Conservation (phyloP, 805 yeast genomes). For the Suhomyces kilbournensis region DNA sequence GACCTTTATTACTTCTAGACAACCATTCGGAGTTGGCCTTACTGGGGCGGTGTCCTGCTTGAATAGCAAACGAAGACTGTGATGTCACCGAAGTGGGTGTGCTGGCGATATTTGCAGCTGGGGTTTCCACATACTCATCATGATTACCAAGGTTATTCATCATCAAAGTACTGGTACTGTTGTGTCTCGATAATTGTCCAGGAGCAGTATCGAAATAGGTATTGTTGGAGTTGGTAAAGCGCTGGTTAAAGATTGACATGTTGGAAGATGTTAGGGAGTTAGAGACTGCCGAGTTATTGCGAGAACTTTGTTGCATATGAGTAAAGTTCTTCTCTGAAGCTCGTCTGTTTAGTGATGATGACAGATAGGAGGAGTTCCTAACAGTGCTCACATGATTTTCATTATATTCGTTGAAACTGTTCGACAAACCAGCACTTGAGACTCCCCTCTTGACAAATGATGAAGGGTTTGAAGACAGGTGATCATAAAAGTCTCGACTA, state of each 20-base stretch:
- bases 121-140: background rate
- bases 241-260: constrained; percentile 20
- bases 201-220: constrained; percentile 20
- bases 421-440: constrained; percentile 9
- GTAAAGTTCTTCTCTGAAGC: constrained; percentile 15
- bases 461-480: constrained; percentile 13
- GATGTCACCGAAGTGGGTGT: constrained; percentile 11
- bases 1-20: background rate
- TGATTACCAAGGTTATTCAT: background rate
- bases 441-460: constrained; percentile 16
- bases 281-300: constrained; percentile 2
- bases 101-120: background rate
- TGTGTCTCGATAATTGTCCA: constrained; percentile 9
- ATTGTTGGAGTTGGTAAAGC: constrained; percentile 10
- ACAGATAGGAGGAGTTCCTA: constrained; percentile 10
- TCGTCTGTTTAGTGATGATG: constrained; percentile 15
- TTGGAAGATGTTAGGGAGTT: constrained; percentile 22
- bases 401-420: constrained; percentile 4
- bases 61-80: constrained; percentile 7
- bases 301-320: constrained; percentile 8
- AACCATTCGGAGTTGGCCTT: background rate
- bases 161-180: constrained; percentile 9
- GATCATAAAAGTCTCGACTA: constrained; percentile 11
- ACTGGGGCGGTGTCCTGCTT: constrained; percentile 3
- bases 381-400: background rate